Base-by-base conservation (phyloP, 345 rosid species). In the Camelina hispida region DNA sequence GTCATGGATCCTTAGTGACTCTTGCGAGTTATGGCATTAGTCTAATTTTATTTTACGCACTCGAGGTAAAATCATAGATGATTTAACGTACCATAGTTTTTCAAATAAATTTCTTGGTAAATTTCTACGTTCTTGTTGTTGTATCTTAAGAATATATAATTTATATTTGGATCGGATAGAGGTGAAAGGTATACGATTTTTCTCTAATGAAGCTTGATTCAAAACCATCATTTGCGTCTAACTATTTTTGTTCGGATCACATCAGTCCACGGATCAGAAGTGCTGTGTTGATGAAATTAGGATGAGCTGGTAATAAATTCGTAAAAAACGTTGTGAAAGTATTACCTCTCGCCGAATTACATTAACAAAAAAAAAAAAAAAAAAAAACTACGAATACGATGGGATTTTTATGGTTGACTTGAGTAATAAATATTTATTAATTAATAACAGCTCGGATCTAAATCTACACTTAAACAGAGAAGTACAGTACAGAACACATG, bases 271-370 rank as follows among this genome's bases (percentile, higher is more conserved):
- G 12, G 28, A 57, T 37, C 52, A 47, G 64, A 37, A 38, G 12
- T 47, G 51, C 0, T 17, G 22, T 48, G 60, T 37, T 66, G 51
- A 57, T 66, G 59, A 57, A 57, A 56, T 20, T 46, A 46, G 3
- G 42, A 66, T 30, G 34, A 74, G 46, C 66, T 74, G 58, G 50
- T 56, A 51, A 40, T 13, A 2, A 62, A 72, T 40, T 62, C 9
- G 38, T 62, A n/a, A 37, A 25, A 25, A 72, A 46, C 9, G 32
- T 56, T 56, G 15, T 37, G 3, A 22, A 59, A 9, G 40, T 37
- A 37, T 2, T 9, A 6, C 2, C 2, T 1, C 38, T 35, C 38
- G 11, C 3, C 4, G 42, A 9, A 37, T 37, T 37, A 9, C 28
- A 25, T 3, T 25, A n/a, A n/a, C 2, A 23, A 1, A 23, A 25